Evolutionary conservation across 306 rosid species (phyloP), one percentile per base, ranked within the genome.

Genomic region (Acacia confusa): DNA sequence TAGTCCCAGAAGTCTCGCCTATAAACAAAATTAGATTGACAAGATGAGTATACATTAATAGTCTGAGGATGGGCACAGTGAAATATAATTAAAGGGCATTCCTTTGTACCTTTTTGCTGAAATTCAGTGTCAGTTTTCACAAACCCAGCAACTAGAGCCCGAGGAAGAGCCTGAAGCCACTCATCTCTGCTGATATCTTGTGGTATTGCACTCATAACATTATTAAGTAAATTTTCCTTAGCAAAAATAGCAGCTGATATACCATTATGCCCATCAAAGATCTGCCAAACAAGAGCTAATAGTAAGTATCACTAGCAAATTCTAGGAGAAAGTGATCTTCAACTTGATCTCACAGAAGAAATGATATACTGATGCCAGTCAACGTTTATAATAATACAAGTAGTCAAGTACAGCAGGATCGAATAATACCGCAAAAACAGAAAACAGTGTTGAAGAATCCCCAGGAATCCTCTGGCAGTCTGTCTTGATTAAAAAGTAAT

Each of bases 1-100:
- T 95, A n/a, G 99, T 95, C 78, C 99, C 99, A 65, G 99, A 95
- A 74, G 99, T 95, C 87, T 95, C 99, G 44, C 99, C 99, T 95
- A 91, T 79, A 69, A 40, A 80, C 44, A 58, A 84, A 36, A 77
- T 71, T 55, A 72, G 43, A 71, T 48, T 41, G 76, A 75, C 64
- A 81, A 70, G 44, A 45, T 52, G 76, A 64, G 81, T n/a, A 16
- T 36, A 60, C 72, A 72, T 36, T 57, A n/a, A 71, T 84, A 74
- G 68, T 22, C 60, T 3, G 38, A 25, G 14, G 76, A 36, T 17
- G 47, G 36, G 22, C 24, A 9, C 28, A 43, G 30, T 48, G 30
- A 53, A 79, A 25, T 24, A 28, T 40, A 70, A 34, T 20, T 34
- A 80, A 45, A 69, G 68, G 57, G 55, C 65, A 63, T 50, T 66